These are phyloP conservation scores for Leptographium radiaticola DNA, from an alignment of 2,329 filamentous ascomycete genomes.

Conservation along the genomic window DNA sequence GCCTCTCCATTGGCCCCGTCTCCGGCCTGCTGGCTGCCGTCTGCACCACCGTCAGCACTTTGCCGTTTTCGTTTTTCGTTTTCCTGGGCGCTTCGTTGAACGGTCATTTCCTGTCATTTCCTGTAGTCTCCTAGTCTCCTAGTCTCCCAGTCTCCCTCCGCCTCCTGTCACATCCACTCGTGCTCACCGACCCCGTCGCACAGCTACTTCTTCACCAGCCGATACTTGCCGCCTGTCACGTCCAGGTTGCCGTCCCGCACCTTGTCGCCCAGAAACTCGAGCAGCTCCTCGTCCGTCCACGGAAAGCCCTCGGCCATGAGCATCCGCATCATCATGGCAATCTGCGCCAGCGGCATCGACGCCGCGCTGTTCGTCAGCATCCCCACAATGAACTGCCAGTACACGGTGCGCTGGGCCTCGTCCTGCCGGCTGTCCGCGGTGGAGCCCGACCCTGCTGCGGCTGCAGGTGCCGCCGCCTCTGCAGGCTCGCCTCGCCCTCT, in stretches of 20 bases:
- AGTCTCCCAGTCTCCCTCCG: no score
- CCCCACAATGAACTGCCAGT: slow-evolving; percentile 83
- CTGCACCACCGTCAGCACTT: no score
- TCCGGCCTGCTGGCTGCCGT: no score
- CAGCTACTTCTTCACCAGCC: slow-evolving; percentile 42
- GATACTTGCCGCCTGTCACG: slow-evolving; percentile 57
- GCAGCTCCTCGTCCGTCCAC: slow-evolving; percentile 79
- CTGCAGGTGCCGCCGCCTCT: not conserved
- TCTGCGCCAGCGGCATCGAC: slow-evolving; percentile 66
- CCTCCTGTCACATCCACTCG: not conserved
- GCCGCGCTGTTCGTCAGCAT: slow-evolving; percentile 88
- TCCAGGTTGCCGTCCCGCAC: slow-evolving; percentile 60
- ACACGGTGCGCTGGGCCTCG: slow-evolving; percentile 48
- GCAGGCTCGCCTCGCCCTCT: no score
- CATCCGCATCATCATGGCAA: slow-evolving; percentile 93
- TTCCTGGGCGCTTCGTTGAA: no score
- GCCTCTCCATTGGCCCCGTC: no score
- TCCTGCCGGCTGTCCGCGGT: slow-evolving; percentile 22
- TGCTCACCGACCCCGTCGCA: not conserved
- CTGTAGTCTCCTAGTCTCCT: no score
- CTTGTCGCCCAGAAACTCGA: slow-evolving; percentile 68
- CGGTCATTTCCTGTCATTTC: no score
- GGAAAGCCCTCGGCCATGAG: slow-evolving; percentile 77
- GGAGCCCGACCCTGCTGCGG: slow-evolving; percentile 15
- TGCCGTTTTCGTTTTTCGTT: no score